Evolutionary conservation across 2,329 filamentous ascomycete genomes (phyloP), one percentile per base, ranked within the genome.

Genomic region (Alternaria consortialis): DNA sequence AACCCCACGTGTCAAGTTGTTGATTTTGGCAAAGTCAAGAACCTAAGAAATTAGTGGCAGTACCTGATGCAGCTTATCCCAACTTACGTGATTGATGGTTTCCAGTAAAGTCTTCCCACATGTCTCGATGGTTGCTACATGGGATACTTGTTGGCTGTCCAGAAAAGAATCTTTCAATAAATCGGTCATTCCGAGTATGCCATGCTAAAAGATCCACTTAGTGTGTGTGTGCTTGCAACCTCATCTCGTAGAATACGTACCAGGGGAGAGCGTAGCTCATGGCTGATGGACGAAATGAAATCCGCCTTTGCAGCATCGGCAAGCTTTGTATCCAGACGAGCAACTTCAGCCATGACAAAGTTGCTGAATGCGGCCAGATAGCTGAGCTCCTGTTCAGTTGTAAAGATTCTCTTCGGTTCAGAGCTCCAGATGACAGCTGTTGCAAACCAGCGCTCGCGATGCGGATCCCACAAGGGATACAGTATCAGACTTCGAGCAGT

Each of bases 261-360:
- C 0, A 90, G 77, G 0, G 87, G 87, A 2, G 84, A 87, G 5
- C 87, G 81, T 13, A 90, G 75, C 69, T 90, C 87, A 67, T 90
- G 87, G 3, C 84, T 87, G 6, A 90, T 83, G 1, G 84, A 88
- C 0, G 85, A 84, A 7, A 90, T 81, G 36, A 88, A 84, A 58
- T 88, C 86, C 1, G 83, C 83, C 69, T 88, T 88, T 42, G 85
- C 85, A 48, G 71, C 68, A 50, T 79, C 77, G 15, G 77, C 76
- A 8, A 75, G 56, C 23, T 76, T 76, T n/a, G 76, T 77, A 40
- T 80, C 76, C 7, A 80, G 47, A 15, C 77, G 71, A 43, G 76
- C 74, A 4, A 80, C 71, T 46, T 79, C 78, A 7, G 74, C 74
- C 78, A 80, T 80, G 37, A 78, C 69, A 39, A 74, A 78, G 48